Conservation (phyloP, 352 stramenopile species). For the Phytophthora sojae region DNA sequence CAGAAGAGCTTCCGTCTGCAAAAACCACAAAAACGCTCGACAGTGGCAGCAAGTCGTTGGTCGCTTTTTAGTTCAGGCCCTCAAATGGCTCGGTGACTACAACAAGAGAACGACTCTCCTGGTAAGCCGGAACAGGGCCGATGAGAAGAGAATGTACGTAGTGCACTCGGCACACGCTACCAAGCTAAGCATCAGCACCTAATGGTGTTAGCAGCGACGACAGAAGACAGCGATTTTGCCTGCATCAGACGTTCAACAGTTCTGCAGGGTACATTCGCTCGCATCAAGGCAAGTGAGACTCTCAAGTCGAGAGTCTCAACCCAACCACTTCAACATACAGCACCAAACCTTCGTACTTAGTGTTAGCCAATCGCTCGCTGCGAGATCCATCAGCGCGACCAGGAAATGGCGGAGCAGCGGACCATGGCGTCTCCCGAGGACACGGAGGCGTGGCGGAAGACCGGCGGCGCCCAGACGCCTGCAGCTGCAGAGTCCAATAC, state of each 20-base stretch:
- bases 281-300: not conserved
- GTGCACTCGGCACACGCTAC: not conserved
- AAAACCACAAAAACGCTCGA: too few species aligned
- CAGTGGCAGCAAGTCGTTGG: too few species aligned
- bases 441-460: conserved; percentile 14
- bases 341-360: not conserved
- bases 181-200: too few species aligned
- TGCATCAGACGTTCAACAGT: too few species aligned
- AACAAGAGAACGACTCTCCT: too few species aligned
- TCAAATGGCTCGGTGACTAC: too few species aligned
- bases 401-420: conserved; percentile 13
- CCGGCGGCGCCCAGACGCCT: not conserved
- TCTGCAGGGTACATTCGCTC: too few species aligned
- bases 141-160: not conserved
- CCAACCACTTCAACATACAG: not conserved
- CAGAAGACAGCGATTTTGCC: too few species aligned
- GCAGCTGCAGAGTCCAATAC: not conserved
- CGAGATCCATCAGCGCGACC: not conserved
- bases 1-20: not conserved
- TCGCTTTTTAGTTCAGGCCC: too few species aligned
- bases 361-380: not conserved
- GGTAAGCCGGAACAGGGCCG: too few species aligned
- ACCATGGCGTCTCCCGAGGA: conserved; percentile 11
- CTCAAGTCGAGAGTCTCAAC: too few species aligned
- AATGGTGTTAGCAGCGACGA: too few species aligned